Evolutionary conservation across 495 filamentous ascomycete genomes (phyloP).

Genomic region (Tuber aestivum): DNA sequence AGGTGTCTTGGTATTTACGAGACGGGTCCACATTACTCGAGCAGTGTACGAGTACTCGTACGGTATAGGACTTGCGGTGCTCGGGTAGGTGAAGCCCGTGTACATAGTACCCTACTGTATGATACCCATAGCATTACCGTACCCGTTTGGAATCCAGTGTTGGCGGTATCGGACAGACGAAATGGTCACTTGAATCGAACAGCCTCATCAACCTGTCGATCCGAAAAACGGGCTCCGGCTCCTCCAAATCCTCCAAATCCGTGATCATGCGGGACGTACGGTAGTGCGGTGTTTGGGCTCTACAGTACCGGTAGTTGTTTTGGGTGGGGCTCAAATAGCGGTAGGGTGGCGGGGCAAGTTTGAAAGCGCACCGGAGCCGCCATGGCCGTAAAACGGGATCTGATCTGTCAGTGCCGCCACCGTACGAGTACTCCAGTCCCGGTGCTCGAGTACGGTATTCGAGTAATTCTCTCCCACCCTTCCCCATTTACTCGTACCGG

Average conservation of each 20-base stretch:
- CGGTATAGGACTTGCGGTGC: no score
- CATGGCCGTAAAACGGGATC: constrained; percentile 3
- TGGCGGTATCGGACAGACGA: not conserved
- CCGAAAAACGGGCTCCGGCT: not conserved
- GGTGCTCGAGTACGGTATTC: no score
- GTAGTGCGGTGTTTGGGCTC: not conserved
- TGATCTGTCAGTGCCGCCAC: not conserved
- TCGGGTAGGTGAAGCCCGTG: not conserved
- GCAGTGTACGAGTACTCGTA: no score
- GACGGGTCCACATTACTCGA: no score
- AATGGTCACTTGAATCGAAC: not conserved
- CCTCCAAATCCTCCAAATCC: not conserved
- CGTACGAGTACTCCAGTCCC: no score
- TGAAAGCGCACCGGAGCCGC: not conserved
- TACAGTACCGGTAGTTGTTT: no score
- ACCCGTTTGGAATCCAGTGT: not conserved
- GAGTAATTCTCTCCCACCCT: not conserved
- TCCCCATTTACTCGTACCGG: no score
- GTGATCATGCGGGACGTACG: not conserved
- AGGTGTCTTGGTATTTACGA: no score
- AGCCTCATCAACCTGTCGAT: not conserved
- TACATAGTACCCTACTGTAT: no score
- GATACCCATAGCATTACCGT: no score
- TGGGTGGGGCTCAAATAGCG: not conserved
- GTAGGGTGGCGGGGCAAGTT: not conserved